Evolutionary conservation across 345 rosid species (phyloP), one percentile per base, ranked within the genome.

Genomic region (Syzygium aromaticum): DNA sequence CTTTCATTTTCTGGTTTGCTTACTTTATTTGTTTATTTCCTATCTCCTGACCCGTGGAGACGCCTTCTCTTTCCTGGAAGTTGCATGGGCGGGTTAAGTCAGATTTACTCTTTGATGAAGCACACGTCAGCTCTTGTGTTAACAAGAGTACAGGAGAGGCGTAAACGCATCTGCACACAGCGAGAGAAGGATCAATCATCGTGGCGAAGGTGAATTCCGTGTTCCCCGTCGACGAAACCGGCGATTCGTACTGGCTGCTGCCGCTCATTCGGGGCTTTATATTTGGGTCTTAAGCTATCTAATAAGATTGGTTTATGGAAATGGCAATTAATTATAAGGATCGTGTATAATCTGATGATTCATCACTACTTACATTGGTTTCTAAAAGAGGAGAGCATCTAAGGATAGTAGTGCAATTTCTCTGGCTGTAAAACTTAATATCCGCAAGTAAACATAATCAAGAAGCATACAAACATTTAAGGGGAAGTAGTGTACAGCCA

Each of bases 51-150:
- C 33, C 27, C 57, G 53, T 46, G 52, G 52, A 8, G 77, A 49
- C 25, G 25, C 51, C 30, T 9, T 86, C 93, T 92, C 87, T 91
- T 94, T 94, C 95, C 89, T 25, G 93, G 95, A 94, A 94, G 93
- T 80, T 94, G 93, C 95, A 90, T 88, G 57, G 51, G 86, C 85
- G 82, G 27, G 49, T 73, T 67, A 19, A 67, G 54, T 84, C 63
- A 84, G 25, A 52, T 53, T 84, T 49, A 84, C 86, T 28, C 33
- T 84, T 84, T 3, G 5, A 38, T 30, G 59, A 54, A 17, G 19
- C 86, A 38, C 61, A 84, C 40, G 46, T 30, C 40, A 51, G 85
- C 85, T 25, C 1, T 52, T 6, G 27, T 10, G 82, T 5, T 38
- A 1, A 19, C 14, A 73, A 73, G 4, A 38, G 82, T 38, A 19